phyloP scores from a whole-genome alignment of 2,329 filamentous ascomycete genomes.

The Cercospora janseana region DNA sequence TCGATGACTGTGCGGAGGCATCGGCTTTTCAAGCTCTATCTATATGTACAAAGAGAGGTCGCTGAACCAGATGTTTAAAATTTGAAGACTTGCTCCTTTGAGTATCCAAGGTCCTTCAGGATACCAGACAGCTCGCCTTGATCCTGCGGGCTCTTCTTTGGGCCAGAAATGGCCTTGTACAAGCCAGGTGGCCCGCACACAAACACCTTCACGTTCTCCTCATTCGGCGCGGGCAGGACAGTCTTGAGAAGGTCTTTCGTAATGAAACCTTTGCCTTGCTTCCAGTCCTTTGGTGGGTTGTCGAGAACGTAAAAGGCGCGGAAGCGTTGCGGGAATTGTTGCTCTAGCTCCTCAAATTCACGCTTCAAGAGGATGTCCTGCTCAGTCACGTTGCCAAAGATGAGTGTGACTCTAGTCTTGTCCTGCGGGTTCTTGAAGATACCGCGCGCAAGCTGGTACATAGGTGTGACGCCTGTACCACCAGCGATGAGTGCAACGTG shows the following conservation, averaged over 20 bases:
- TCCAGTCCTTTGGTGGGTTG: constrained; percentile 76
- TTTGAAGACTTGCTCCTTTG: constrained; percentile 92
- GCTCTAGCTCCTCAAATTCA: constrained; percentile 83
- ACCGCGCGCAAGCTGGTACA: constrained; percentile 88
- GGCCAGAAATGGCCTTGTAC: constrained; percentile 89
- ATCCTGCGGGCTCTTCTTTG: constrained; percentile 87
- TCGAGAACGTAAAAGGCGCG: constrained; percentile 91
- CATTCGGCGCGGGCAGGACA: constrained; percentile 87
- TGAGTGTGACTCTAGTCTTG: constrained; percentile 94
- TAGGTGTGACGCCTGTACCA: constrained; percentile 93
- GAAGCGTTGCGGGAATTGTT: constrained; percentile 93
- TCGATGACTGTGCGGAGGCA: neutral
- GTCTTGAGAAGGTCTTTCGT: constrained; percentile 92
- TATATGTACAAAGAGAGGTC: constrained; percentile 20
- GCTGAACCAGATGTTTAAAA: constrained; percentile 58
- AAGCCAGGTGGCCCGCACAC: constrained; percentile 89
- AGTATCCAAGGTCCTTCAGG: constrained; percentile 80
- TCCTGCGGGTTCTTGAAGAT: constrained; percentile 97
- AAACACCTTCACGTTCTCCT: constrained; percentile 91
- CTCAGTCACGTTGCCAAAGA: constrained; percentile 87
- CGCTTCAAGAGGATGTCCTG: constrained; percentile 88
- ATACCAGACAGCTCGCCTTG: constrained; percentile 85
- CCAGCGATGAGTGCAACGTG: constrained; percentile 88
- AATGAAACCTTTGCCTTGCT: constrained; percentile 74
- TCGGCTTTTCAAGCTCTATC: constrained; percentile 1